Conservation (phyloP, 768 basidiomycete species). For the Mycena capillaripes region DNA sequence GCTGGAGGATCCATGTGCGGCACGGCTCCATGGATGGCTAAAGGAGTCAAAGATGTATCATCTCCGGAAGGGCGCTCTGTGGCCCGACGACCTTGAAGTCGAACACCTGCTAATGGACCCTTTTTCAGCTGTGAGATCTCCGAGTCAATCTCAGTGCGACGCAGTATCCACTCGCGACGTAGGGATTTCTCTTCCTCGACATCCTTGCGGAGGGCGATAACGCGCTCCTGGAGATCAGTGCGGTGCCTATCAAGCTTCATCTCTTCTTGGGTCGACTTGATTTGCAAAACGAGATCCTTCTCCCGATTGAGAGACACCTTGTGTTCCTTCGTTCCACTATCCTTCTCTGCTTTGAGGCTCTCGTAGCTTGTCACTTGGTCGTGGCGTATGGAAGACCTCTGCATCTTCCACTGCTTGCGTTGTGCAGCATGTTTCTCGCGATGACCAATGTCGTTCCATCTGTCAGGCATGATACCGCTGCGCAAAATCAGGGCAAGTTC, state of each 20-base stretch:
- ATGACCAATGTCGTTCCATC: not conserved
- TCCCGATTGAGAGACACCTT: not conserved
- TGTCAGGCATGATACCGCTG: not conserved
- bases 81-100: not conserved
- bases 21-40: too few species aligned
- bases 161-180: not conserved
- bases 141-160: not conserved
- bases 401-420: not conserved
- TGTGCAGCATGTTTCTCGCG: slow-evolving; percentile 17
- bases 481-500: not conserved
- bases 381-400: not conserved
- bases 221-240: not conserved
- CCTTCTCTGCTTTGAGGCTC: not conserved
- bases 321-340: not conserved
- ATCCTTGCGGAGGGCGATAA: not conserved
- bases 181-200: not conserved
- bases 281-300: not conserved
- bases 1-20: too few species aligned
- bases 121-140: not conserved
- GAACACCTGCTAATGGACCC: not conserved
- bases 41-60: not conserved
- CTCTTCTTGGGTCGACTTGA: not conserved
- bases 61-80: not conserved
- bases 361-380: not conserved
- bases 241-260: slow-evolving; percentile 1